Conservation (phyloP, 1,139 yeast genomes). For the Cylindricascospora bacillispora region DNA sequence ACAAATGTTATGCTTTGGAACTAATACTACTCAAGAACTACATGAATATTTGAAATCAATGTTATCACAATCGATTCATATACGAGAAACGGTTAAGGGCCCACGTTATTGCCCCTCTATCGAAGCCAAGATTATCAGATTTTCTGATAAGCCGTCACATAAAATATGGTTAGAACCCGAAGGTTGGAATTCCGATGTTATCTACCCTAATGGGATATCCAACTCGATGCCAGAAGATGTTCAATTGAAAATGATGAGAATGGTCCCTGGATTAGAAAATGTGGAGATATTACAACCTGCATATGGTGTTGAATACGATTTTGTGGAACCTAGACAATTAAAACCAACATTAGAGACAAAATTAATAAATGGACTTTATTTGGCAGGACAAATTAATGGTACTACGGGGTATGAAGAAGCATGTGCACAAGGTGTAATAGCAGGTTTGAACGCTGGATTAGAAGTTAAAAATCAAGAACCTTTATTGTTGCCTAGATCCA, state of each 20-base stretch:
- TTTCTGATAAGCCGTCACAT: conserved; percentile 64
- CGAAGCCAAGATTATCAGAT: conserved; percentile 77
- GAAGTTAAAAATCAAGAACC: conserved; percentile 31
- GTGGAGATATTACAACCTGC: conserved; percentile 88
- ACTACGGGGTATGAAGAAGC: conserved; percentile 99
- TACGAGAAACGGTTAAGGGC: conserved; percentile 87
- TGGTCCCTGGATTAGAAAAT: conserved; percentile 84
- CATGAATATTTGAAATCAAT: conserved; percentile 61
- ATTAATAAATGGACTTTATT: conserved; percentile 57
- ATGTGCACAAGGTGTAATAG: conserved; percentile 89
- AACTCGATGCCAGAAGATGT: conserved; percentile 95
- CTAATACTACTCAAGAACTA: conserved; percentile 63
- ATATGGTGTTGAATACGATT: conserved; percentile 96
- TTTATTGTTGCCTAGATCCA: conserved; percentile 53
- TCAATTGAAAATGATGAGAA: conserved; percentile 56
- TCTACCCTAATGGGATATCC: conserved; percentile 93
- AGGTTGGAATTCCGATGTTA: conserved; percentile 70
- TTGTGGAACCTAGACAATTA: conserved; percentile 85
- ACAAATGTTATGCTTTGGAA: conserved; percentile 63
- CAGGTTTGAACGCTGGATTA: conserved; percentile 78
- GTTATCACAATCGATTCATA: conserved; percentile 75
- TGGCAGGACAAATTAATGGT: conserved; percentile 98
- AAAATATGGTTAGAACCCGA: conserved; percentile 95
- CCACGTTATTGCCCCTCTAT: conserved; percentile 97
- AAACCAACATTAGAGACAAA: conserved; percentile 72